Evolutionary conservation across 768 basidiomycete genomes (phyloP), one percentile per base, ranked within the genome.

Genomic region (Lactifluus subvellereus): DNA sequence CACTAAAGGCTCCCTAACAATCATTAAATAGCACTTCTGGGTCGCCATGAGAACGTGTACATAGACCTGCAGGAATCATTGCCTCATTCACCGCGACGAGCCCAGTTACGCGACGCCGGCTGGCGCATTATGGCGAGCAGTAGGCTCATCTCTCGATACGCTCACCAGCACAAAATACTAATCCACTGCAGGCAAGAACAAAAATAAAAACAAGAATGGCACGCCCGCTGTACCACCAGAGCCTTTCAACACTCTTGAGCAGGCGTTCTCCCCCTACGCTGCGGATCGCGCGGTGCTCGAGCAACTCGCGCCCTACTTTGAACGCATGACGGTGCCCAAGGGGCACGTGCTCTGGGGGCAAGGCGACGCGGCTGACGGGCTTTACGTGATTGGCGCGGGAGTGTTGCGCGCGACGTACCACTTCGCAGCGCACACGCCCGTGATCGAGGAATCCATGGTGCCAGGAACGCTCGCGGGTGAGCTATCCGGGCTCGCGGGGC

Each of bases 391-490:
- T 67, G 88, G 97, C 68, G 82, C 86, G 0, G 96, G 96, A 8
- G 83, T 93, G 37, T 78, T 99, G 37, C 80, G 90, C 10, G 96
- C 95, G 0, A 81, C 81, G 20, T 98, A 98, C 74, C 62, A 54
- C 50, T 95, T 94, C 71, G 84, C 84, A 2, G 84, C 84, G 54
- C 83, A 89, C 66, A 76, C 82, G 6, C 81, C 82, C 30, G 72
- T 75, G 6, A 84, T 93, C 54, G 87, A 90, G 69, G 94, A 96
- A 75, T 91, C 89, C 2, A 96, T 96, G 94, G 91, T 95, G 0
- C 85, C 92, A 4, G 95, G 94, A 2, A 93, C 94, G 0, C 76
- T 98, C 2, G 92, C 95, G 10, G 96, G 96, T 0, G 96, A 98
- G 74, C 73, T 99, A 57, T 87, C 91, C 0, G 90, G 89, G 42